Base-by-base conservation (phyloP, 768 basidiomycete genomes). In the Tylopilus subfusipes region DNA sequence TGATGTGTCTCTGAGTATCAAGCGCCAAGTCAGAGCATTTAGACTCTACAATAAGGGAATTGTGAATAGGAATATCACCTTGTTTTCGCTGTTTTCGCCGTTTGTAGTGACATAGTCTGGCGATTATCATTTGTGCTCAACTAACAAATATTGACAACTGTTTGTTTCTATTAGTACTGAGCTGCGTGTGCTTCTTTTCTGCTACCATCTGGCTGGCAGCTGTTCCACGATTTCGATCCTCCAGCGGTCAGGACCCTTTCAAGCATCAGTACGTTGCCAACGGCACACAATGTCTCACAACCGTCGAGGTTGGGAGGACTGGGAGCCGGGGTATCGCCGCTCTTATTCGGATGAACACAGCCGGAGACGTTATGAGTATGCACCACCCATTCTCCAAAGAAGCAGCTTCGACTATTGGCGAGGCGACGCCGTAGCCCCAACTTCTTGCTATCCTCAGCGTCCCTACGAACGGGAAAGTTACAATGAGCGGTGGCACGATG, bases 381-480 rank as follows among this genome's bases (percentile, higher is more conserved):
- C 53, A 27, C 59, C 57, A 21, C 38, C 56, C 11, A 31, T 30
- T 48, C 19, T 5, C 31, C 39, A 42, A 34, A 46, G 56, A 11
- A 48, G 53, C 24, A 43, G 49, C 16, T 64, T 61, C 52, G 57
- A 68, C 34, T 63, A 68, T n/a, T 64, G 67, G 67, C 51, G 55
- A 13, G 66, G 66, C n/a, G 56, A 61, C 24, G 2, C 42, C 39
- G 13, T 24, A 13, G 16, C 16, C 4, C 44, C 49, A 13, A 44
- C 31, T 40, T 52, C 53, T 18, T 25, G 50, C 46, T 19, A 42
- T 22, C 46, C 60, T 44, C 53, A 39, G 42, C 55, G 33, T 25
- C 25, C 60, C 19, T 44, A 60, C 38, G 29, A 25, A n/a, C 24
- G 31, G 44, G 58, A 57, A 27, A 33, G 25, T 18, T 27, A 38